Evolutionary conservation across 1,284 basidiomycete species (phyloP), one percentile per base, ranked within the genome.

Genomic region (Termitomyces sp.): DNA sequence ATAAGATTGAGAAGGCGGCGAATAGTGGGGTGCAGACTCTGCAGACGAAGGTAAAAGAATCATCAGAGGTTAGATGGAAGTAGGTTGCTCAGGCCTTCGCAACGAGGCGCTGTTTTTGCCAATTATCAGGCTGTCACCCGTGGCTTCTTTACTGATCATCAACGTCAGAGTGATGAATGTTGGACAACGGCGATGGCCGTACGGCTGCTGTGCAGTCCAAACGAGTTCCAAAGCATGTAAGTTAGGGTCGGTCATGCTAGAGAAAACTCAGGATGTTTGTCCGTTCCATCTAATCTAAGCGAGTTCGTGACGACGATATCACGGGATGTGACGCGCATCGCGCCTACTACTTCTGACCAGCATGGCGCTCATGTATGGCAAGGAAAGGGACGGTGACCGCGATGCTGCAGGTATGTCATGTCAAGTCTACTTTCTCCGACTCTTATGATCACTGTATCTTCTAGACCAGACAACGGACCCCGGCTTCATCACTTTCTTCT

Each of bases 401-500:
- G 80, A 76, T 49, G 61, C 64, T 45, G 55, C 66, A 52, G 76
- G 77, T 77, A 67, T 52, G 59, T 49, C 39, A 67, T 52, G 59
- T 49, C 39, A 30, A 2, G 2, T 36, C 15, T 15, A 17, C 19
- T 24, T 19, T 31, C 31, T 56, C 26, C 15, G 12, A 42, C 21
- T 33, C 2, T 15, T 39, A 24, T 31, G 38, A 38, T 52, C 0
- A 53, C 3, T 2, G 8, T 7, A 58, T 34, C 10, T 53, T 21
- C 43, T 52, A 73, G 84, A 84, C 57, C 77, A 77, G 52, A 68
- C 74, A n/a, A 73, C 76, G 26, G 89, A 94, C 68, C 83, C 86
- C 13, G 86, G 87, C 0, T 94, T 94, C 65, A 81, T 86, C 62
- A 71, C 80, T 0, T 93, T 91, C 71, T 92, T 91, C 60, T 71